A percentile compares a stretch with the other conserved stretches of the same genome.
Conservation (phyloP, 2,329 filamentous ascomycete species). For the Byssothecium circinans region DNA sequence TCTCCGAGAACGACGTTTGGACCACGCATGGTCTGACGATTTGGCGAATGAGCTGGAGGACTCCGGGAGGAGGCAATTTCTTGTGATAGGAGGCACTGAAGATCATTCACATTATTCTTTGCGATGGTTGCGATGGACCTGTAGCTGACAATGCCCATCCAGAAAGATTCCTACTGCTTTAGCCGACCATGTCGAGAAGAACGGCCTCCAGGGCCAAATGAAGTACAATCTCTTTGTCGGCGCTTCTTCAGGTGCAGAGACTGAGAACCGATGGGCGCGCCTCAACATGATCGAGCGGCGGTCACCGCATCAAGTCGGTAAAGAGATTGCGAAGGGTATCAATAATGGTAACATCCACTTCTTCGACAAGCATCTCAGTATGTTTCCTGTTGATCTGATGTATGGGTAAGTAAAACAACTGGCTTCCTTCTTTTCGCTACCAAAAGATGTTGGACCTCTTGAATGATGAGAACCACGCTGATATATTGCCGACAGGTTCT, state of each 20-base stretch:
- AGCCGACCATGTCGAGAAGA: slow-evolving; percentile 87
- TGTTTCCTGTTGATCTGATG: slow-evolving; percentile 86
- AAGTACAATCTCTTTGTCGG: slow-evolving; percentile 88
- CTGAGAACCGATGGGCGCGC: slow-evolving; percentile 86
- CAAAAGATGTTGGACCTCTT: neutral
- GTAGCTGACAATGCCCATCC: neutral
- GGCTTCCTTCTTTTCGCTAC: neutral
- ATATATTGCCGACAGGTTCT: slow-evolving; percentile 61
- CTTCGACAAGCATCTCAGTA: slow-evolving; percentile 90
- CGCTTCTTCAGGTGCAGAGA: slow-evolving; percentile 86
- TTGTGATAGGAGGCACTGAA: neutral
- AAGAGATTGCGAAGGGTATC: slow-evolving; percentile 86
- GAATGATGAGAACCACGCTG: neutral
- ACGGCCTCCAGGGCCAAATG: slow-evolving; percentile 78
- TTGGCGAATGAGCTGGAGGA: too few species aligned
- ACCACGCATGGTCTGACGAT: neutral
- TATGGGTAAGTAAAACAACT: slow-evolving; percentile 56
- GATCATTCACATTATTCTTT: too few species aligned
- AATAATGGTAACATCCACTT: slow-evolving; percentile 87
- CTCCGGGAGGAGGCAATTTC: too few species aligned
- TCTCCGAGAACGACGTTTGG: slow-evolving; percentile 15
- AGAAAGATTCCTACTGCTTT: slow-evolving; percentile 83
- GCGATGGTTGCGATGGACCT: too few species aligned
- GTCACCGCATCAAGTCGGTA: slow-evolving; percentile 85
- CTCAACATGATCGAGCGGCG: slow-evolving; percentile 89